phyloP scores from a whole-genome alignment of 2,329 filamentous ascomycete species.

The Pseudocercospora crystallina region DNA sequence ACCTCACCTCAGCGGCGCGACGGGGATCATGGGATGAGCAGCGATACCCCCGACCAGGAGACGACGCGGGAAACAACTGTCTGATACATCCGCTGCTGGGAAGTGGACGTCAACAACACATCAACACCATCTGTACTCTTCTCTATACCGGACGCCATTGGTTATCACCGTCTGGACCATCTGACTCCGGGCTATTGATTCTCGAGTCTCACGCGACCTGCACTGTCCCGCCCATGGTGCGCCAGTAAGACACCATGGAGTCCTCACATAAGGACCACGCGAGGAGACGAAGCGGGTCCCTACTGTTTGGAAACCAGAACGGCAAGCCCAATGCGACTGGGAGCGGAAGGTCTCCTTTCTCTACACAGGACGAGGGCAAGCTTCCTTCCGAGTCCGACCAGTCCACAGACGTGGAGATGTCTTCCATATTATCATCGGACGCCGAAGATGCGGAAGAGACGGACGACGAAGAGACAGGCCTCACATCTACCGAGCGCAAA shows the following conservation, averaged over 20 bases:
- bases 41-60: no score
- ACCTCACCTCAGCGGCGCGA: no score
- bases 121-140: no score
- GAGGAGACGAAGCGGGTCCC: neutral
- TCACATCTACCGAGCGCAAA: constrained; percentile 68
- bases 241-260: neutral
- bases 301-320: neutral
- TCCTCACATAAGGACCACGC: neutral
- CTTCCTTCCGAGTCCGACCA: constrained; percentile 13
- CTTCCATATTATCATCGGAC: constrained; percentile 19
- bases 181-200: no score
- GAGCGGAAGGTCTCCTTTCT: neutral
- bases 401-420: constrained; percentile 21
- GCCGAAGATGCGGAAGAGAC: constrained; percentile 13
- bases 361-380: neutral
- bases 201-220: no score
- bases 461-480: constrained; percentile 82
- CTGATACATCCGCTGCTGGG: no score
- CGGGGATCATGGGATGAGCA: no score
- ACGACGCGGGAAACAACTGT: no score
- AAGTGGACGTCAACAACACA: no score
- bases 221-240: no score
- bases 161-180: no score
- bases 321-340: constrained; percentile 1
- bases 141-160: no score